A percentile compares a stretch with the other conserved stretches of the same genome.
Conservation (phyloP, 73 alveolate species). For the Tetrahymena malaccensis region DNA sequence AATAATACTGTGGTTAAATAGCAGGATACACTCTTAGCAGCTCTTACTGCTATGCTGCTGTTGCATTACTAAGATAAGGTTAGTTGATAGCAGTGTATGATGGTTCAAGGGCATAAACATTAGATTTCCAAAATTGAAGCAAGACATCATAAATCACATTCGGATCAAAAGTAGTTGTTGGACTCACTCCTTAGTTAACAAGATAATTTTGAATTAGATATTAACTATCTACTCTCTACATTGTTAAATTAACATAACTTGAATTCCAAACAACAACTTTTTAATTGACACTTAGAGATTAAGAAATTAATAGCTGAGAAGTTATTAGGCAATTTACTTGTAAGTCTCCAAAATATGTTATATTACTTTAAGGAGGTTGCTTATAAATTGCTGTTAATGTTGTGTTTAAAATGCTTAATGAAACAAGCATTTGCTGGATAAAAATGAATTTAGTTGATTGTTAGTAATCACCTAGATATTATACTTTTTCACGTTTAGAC, state of each 20-base stretch:
- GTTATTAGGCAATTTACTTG: no score
- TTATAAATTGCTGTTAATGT: no score
- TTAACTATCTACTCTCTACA: background rate
- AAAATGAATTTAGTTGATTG: no score
- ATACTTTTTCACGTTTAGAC: no score
- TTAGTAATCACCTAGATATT: no score
- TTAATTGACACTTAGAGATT: background rate
- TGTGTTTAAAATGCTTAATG: no score
- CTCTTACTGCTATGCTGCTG: background rate
- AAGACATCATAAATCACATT: background rate
- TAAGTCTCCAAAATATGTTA: no score
- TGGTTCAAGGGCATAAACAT: background rate
- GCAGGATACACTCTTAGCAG: background rate
- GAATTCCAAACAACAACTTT: background rate
- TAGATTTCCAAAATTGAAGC: background rate
- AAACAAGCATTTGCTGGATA: no score
- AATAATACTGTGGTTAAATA: background rate
- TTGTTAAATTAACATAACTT: background rate
- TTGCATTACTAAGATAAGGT: background rate
- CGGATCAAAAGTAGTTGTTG: background rate
- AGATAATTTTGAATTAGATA: background rate
- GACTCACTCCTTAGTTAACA: background rate
- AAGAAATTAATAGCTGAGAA: background rate
- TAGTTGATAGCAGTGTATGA: background rate
- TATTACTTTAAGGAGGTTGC: no score